Base-by-base conservation (phyloP, 805 yeast genomes). In the Saccharomycopsis malanga region DNA sequence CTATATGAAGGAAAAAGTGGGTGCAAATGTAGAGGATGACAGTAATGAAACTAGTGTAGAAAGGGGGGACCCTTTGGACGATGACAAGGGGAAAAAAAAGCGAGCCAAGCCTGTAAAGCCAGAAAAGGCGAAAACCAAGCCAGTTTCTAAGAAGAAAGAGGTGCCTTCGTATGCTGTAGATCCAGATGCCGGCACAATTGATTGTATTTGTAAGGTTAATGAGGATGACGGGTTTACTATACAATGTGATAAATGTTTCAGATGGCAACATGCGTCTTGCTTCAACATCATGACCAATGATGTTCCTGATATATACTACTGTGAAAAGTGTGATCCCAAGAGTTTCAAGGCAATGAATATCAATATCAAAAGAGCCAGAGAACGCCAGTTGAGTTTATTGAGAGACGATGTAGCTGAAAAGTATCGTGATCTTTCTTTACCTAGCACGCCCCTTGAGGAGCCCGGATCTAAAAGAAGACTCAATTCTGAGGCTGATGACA, bases 211-310 rank as follows among this genome's bases (percentile, higher is more conserved):
- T 70, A 87, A 80, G 1, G 80, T 72, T 56, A 85, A 79, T 49
- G 94, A 87, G 51, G 96, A 87, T 64, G 93, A 91, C 56, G 97
- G 97, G 0, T 83, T 87, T 58, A 89, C 95, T 21, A 85, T 93
- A 53, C 98, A 93, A 65, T 93, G 98, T 67, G 96, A 88, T 61
- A 73, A 77, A 29, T 89, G 98, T 63, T 81, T 76, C 62, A 77
- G 95, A 53, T 89, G 97, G 97, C 96, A 89, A 61, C 98, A 89
- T 66, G 88, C 93, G 23, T 71, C 77, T n/a, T 89, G 98, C 64
- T 86, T 87, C 76, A 83, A 83, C 5, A 86, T 85, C 48, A 70
- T 70, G 39, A 76, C 81, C 39, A 77, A 76, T 49, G 83, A 77
- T 34, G 94, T 81, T 0, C 96, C 96, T 0, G 96, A 87, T 47